Percentiles rank a stretch among this genome's conserved stretches.
These are phyloP conservation scores for Myxozyma neotropica DNA, from an alignment of 805 yeast genomes.

Conservation along the genomic window DNA sequence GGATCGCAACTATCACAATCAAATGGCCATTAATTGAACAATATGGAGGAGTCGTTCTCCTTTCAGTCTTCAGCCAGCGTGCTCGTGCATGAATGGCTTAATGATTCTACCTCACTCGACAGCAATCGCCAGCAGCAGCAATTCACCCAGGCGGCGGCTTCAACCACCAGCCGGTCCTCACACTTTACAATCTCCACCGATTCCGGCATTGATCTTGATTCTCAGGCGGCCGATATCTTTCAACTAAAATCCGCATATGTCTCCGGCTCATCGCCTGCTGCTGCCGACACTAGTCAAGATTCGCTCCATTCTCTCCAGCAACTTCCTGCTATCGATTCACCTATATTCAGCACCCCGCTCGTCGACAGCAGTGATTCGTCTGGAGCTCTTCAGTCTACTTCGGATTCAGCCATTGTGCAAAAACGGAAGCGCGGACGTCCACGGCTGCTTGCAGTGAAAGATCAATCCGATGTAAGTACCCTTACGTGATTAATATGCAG, in stretches of 20 bases:
- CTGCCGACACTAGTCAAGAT: background rate
- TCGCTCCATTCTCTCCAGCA: background rate
- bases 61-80: background rate
- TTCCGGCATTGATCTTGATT: no score
- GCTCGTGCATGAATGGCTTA: background rate
- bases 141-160: background rate
- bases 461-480: background rate
- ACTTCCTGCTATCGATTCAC: background rate
- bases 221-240: no score
- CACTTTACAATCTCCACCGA: background rate
- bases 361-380: background rate
- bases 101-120: background rate
- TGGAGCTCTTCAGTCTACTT: background rate
- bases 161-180: background rate
- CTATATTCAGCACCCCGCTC: background rate
- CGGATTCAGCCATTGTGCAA: background rate
- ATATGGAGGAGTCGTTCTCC: background rate
- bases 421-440: conserved; percentile 9
- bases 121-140: background rate
- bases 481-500: background rate
- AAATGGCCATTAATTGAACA: no score
- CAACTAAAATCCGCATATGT: no score
- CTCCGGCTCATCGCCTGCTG: no score
- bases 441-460: background rate
- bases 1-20: no score